Base-by-base conservation (phyloP, 805 yeast species). In the Metschnikowia aberdeeniae region DNA sequence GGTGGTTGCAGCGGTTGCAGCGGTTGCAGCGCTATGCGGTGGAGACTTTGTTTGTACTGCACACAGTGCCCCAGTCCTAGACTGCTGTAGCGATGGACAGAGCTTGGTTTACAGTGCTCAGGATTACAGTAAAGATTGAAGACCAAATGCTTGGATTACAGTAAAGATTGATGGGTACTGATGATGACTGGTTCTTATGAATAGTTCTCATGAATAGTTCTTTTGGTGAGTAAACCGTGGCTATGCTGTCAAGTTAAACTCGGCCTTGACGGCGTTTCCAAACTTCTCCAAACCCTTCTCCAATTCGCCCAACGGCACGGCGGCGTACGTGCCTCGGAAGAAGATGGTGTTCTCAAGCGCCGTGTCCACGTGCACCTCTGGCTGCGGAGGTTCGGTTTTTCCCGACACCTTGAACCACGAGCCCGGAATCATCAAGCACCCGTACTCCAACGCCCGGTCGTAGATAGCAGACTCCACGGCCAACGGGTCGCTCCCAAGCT, bases 271-370 rank as follows among this genome's bases (percentile, higher is more conserved):
- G 43, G 88, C 89, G 43, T 69, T 65, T 51, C 88, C 87, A 52
- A 85, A 81, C 64, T 84, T 81, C 60, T 79, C 77, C 50, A 86
- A 61, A 55, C 93, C 93, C 12, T 57, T 52, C 43, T 62, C 76
- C 54, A 86, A 72, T 49, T 75, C 66, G 45, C 82, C 88, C 54
- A 83, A 73, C 22, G 89, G 82, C 35, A 86, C 92, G 42, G 95
- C 93, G 43, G 93, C 95, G 54, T 84, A 86, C 27, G 95, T 86
- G 53, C 95, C 95, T 78, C 95, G 84, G 69, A 84, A 86, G 72
- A 86, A 86, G 52, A 85, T 54, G 42, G 62, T 60, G 49, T 74
- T 71, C 43, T 76, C 72, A 42, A 66, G 67, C 40, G 57, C 66
- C n/a, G 71, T 62, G 43, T 69, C 67, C 31, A 72, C 73, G 42